These are phyloP conservation scores for Kodamaea kaohsiungensis DNA, from an alignment of 805 yeast species.

Conservation along the genomic window DNA sequence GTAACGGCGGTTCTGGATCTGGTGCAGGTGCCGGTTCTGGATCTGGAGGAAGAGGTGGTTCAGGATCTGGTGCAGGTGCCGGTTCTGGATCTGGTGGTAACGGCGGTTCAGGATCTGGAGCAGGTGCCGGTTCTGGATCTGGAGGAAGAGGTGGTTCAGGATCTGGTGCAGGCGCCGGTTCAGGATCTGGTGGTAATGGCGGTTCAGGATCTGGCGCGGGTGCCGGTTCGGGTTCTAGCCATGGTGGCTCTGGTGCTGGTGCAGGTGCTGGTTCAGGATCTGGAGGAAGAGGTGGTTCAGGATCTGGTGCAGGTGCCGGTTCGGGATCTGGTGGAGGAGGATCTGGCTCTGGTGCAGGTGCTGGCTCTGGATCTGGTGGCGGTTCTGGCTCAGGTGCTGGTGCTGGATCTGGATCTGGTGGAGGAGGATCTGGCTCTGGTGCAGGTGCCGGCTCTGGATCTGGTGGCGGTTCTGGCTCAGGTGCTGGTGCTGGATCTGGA, in stretches of 20 bases:
- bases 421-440: not conserved
- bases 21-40: constrained; percentile 4
- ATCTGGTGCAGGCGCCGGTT: constrained; percentile 4
- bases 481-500: constrained; percentile 2
- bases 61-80: constrained; percentile 2
- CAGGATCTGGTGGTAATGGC: constrained; percentile 1
- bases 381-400: not conserved
- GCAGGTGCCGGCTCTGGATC: constrained; percentile 4
- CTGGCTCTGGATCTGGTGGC: not conserved
- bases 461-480: constrained; percentile 1
- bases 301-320: constrained; percentile 3
- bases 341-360: not conserved
- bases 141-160: not conserved
- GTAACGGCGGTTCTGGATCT: constrained; percentile 1
- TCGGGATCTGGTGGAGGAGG: not conserved
- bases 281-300: not conserved
- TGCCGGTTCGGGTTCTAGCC: constrained; percentile 4
- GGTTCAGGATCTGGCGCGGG: constrained; percentile 6
- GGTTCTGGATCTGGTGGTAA: constrained; percentile 3
- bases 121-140: not conserved
- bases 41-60: not conserved
- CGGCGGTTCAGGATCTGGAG: constrained; percentile 1
- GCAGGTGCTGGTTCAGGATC: constrained; percentile 5
- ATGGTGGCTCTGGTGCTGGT: constrained; percentile 1
- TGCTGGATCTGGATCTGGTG: not conserved